These are phyloP conservation scores for Apiospora hydei DNA, from an alignment of 2,329 filamentous ascomycete species.

Conservation along the genomic window DNA sequence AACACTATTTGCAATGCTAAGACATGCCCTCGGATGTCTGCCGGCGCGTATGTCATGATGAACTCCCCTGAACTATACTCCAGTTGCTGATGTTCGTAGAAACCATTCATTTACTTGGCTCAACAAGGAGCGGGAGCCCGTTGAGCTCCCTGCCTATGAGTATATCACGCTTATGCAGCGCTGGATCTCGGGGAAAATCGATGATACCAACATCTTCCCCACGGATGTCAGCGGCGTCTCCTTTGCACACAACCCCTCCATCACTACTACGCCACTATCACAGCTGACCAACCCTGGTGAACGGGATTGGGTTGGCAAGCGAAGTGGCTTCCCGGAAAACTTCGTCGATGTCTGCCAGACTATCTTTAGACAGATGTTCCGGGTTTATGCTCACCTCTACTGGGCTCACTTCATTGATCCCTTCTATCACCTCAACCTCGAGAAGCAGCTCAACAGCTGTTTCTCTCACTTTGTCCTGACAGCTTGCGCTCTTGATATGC, in stretches of 20 bases:
- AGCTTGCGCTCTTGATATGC: constrained; percentile 80
- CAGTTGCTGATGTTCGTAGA: constrained; percentile 44
- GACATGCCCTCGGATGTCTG: constrained; percentile 91
- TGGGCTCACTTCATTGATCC: constrained; percentile 91
- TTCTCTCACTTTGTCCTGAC: constrained; percentile 87
- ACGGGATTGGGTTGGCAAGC: constrained; percentile 84
- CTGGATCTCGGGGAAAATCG: constrained; percentile 96
- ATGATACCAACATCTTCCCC: constrained; percentile 88
- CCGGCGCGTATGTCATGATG: constrained; percentile 76
- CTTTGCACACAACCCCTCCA: constrained; percentile 67
- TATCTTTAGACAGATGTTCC: constrained; percentile 98
- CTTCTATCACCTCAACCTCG: constrained; percentile 82
- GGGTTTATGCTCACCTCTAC: constrained; percentile 97
- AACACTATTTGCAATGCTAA: constrained; percentile 82
- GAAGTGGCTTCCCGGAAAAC: constrained; percentile 88
- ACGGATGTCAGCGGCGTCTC: constrained; percentile 79
- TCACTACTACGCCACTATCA: constrained; percentile 66
- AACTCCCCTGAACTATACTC: neutral
- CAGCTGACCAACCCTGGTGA: constrained; percentile 68
- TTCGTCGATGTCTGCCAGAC: constrained; percentile 91
- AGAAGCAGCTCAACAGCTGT: constrained; percentile 85
- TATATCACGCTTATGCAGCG: constrained; percentile 97
- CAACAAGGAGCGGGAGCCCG: constrained; percentile 84
- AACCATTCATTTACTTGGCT: constrained; percentile 98
- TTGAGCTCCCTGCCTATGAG: constrained; percentile 89